Conservation (phyloP, 2,329 filamentous ascomycete genomes). For the Hyphodiscus sp. region DNA sequence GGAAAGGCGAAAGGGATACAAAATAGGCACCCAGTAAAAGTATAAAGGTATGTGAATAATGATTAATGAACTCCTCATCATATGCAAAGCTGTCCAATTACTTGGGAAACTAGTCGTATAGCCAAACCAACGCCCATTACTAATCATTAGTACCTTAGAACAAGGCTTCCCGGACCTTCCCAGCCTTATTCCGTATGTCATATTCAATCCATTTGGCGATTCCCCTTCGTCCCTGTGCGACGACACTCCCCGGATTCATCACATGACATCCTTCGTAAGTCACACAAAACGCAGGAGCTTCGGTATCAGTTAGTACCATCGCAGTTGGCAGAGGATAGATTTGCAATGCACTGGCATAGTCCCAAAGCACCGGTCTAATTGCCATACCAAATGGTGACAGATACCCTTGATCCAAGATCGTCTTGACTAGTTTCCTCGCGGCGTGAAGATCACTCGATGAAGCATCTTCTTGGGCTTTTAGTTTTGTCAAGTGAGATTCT, state of each 20-base stretch:
- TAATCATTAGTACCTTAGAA: constrained; percentile 16
- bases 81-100: neutral
- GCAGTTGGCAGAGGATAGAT: constrained; percentile 85
- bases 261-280: constrained; percentile 96
- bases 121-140: neutral
- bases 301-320: constrained; percentile 74
- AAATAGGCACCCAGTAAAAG: neutral
- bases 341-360: constrained; percentile 68
- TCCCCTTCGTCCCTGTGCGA: constrained; percentile 61
- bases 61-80: neutral
- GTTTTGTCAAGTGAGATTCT: constrained; percentile 13
- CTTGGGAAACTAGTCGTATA: neutral
- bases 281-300: constrained; percentile 74
- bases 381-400: constrained; percentile 80
- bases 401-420: constrained; percentile 82
- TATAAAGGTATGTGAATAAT: neutral
- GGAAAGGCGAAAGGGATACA: neutral
- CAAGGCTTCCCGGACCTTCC: constrained; percentile 25
- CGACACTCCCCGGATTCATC: constrained; percentile 79
- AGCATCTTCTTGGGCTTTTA: constrained; percentile 6
- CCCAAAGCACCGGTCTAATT: constrained; percentile 81
- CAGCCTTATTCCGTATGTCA: constrained; percentile 42
- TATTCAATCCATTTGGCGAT: constrained; percentile 85
- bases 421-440: constrained; percentile 79
- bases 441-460: constrained; percentile 36